These are phyloP conservation scores for Curvularia eragrostidis DNA, from an alignment of 2,329 filamentous ascomycete species.

Conservation along the genomic window DNA sequence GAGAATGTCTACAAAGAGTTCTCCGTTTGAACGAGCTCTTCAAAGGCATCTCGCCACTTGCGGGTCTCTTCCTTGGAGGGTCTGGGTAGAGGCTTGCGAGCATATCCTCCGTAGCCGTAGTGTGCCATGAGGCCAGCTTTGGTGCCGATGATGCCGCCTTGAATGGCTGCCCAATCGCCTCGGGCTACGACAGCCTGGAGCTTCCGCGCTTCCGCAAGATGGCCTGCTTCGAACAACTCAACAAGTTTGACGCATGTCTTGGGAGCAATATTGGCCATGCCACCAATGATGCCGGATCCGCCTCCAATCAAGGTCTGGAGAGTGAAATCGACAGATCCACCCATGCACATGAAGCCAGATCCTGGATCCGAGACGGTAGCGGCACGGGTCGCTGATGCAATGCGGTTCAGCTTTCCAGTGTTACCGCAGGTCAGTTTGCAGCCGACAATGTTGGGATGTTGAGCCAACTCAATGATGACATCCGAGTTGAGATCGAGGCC, in stretches of 20 bases:
- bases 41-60: conserved; percentile 53
- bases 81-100: conserved; percentile 63
- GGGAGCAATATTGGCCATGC: conserved; percentile 73
- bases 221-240: conserved; percentile 66
- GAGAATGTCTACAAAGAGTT: conserved; percentile 37
- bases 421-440: conserved; percentile 75
- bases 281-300: conserved; percentile 74
- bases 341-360: conserved; percentile 72
- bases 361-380: conserved; percentile 47
- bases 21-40: conserved; percentile 55
- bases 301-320: conserved; percentile 73
- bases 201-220: conserved; percentile 65
- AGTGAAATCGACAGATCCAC: conserved; percentile 76
- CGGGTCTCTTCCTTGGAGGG: conserved; percentile 54
- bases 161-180: conserved; percentile 73
- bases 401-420: conserved; percentile 69
- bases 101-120: conserved; percentile 69
- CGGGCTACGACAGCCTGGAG: conserved; percentile 70
- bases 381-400: conserved; percentile 61
- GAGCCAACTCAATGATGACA: conserved; percentile 63
- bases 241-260: conserved; percentile 68
- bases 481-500: conserved; percentile 71
- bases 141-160: conserved; percentile 72
- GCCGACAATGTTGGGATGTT: conserved; percentile 71
- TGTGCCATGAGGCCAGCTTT: conserved; percentile 69